Evolutionary conservation across 257 asterid genomes (phyloP).

Genomic region (Gentiana macrophylla): DNA sequence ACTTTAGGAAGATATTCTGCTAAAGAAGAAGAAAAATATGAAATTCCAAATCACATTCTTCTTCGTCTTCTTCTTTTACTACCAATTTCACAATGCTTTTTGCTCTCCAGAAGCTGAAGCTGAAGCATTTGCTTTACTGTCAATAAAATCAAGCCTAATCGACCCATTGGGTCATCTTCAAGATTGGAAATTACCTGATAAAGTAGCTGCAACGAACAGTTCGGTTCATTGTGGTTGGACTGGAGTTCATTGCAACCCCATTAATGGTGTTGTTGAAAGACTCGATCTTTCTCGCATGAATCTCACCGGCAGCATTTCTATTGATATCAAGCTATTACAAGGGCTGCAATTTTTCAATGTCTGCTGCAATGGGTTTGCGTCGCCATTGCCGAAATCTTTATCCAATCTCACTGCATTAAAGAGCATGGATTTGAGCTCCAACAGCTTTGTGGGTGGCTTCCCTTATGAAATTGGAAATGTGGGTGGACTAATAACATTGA

Average conservation of each 20-base stretch:
- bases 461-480: conserved; percentile 45
- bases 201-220: neutral
- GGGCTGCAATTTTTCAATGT: conserved; percentile 29
- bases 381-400: conserved; percentile 40
- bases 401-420: conserved; percentile 37
- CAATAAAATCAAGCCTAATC: conserved; percentile 34
- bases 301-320: conserved; percentile 46
- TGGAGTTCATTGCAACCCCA: conserved; percentile 52
- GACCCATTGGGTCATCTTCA: conserved; percentile 49
- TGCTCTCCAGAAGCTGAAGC: conserved; percentile 15
- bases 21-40: conserved; percentile 22
- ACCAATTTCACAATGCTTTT: conserved; percentile 12
- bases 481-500: conserved; percentile 25
- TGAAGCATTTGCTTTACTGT: conserved; percentile 35
- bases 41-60: conserved; percentile 17
- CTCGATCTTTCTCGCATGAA: conserved; percentile 64
- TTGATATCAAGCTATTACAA: conserved; percentile 28
- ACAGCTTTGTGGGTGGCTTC: conserved; percentile 34
- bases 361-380: conserved; percentile 47
- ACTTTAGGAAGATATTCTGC: conserved; percentile 6
- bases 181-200: conserved; percentile 39
- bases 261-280: conserved; percentile 28
- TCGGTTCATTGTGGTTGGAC: conserved; percentile 55
- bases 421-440: conserved; percentile 60
- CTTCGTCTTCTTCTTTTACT: conserved; percentile 14